Base-by-base conservation (phyloP, 495 filamentous ascomycete species). In the Penicillium silybi region DNA sequence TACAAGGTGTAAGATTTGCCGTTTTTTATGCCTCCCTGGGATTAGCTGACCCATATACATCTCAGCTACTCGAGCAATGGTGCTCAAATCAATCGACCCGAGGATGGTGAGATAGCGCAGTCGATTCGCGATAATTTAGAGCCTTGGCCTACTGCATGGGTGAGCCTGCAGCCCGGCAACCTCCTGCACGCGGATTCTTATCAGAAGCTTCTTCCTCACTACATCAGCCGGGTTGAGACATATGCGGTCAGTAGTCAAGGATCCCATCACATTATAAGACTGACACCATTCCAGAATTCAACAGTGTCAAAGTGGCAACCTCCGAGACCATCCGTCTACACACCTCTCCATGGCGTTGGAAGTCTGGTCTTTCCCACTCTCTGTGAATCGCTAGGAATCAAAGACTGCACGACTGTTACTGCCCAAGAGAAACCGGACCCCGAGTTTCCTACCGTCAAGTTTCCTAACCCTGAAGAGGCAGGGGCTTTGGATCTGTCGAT, bases 381-480 rank as follows among this genome's bases (percentile, higher is more conserved):
- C 18, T 63, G 77, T 27, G 58, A 62, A 23, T 66, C 68, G n/a
- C 58, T 84, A 39, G 78, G 74, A 1, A 66, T 81, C 23, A 58
- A 53, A 15, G 61, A 73, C 32, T 69, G 67, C 22, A 76, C 73
- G 46, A 51, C 73, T 29, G 80, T 83, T 17, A 52, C 61, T 41
- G 71, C 74, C 27, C 80, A 84, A 60, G 74, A 75, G 23, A 47
- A 77, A 37, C 84, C 86, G 6, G 72, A 89, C 62, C 83, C 86
- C 0, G 77, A 86, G 35, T 89, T 89, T 45, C 83, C 85, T 2
- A 88, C 85, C 0, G 81, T 88, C 17, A 71, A 71, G 20, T 88
- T 87, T 57, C 86, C 86, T 2, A 89, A 89, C 56, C 86, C 86
- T 0, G 86, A 89, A 61, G 86, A 89, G 58, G 74, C 76, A 35